Base-by-base conservation (phyloP, 148 eudicot species). In the Vaccinium vitisidaea region DNA sequence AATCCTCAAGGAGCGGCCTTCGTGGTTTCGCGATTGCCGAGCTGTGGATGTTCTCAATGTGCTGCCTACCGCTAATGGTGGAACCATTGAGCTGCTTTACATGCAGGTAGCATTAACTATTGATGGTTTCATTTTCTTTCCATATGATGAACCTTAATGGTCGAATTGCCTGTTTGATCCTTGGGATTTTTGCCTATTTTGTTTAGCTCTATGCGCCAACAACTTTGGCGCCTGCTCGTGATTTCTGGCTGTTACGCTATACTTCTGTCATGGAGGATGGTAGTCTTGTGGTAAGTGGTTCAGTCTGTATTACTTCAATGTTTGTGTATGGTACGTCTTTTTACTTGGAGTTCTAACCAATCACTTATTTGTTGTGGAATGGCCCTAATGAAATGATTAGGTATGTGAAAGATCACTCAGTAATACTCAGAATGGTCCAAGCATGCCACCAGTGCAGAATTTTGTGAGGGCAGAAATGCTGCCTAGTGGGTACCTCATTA, bases 11-110 rank as follows among this genome's bases (percentile, higher is more conserved):
- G 99, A 96, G 92, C 93, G 95, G 92, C 95, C 93, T 80, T 94
- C 99, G 85, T 96, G 99, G 99, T 94, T 90, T 88, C 97, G 99
- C 84, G 99, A 96, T 78, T 96, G 99, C 94, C 98, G 99, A 88
- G 90, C 99, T 80, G 97, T 94, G 91, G 99, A 96, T 92, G 94
- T 94, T 86, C 93, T 96, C 30, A 93, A 94, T 84, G 97, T 94
- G 94, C 91, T 96, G 91, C 99, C 99, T 75, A 96, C 99, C 80
- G 93, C 99, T 84, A 96, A 91, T 91, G 95, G 99, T 94, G 99
- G 99, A 94, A 94, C 99, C 90, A 92, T 96, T 87, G 99, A 96
- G 92, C 95, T 94, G 89, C 91, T 96, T 30, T 96, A 96, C 91
- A 94, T 96, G 99, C 99, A 96, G 99, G 99, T 94, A 74, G 49